Evolutionary conservation across 225 moss, liverwort and hornwort genomes (phyloP), one percentile per base, ranked within the genome.

Genomic region (Pseudoscleropodium purum): DNA sequence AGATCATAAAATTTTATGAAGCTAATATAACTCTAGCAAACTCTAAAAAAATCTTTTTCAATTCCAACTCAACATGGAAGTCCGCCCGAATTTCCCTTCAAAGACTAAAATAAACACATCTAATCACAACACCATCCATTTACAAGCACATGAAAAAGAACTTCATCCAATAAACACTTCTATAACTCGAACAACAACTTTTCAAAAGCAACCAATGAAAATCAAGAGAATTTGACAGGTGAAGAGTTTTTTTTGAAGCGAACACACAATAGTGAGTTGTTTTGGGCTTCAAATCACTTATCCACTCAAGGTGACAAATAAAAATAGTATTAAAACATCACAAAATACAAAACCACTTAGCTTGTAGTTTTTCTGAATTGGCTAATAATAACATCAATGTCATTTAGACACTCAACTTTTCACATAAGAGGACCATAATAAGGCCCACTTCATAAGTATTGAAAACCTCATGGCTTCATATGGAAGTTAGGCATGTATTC

Each of bases 181-280:
- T 0, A 47, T 6, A 6, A 75, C 2, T 17, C 29, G 31, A 47
- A 47, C 18, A 75, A 39, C 5, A 41, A 72, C 8, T 25, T 39
- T 41, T 15, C 2, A 72, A 41, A 39, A 70, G 0, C 25, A 25
- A 25, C 25, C 25, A 70, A 17, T 11, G 0, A 45, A 2, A 74
- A 0, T 1, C 17, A 9, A 29, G 3, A 43, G 0, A 51, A 51
- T 51, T 51, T 12, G 51, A 10, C 13, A 12, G 13, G 13, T 13
- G 5, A n/a, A 0, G 10, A 27, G 12, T 24, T 39, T 6, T 15
- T n/a, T 10, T 2, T 70, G 4, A 68, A 51, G n/a, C 4, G 15
- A 26, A 0, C 3, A 43, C 6, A 13, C 3, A 43, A 45, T 5
- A 10, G 0, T 30, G 2, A 47, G 6, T 5, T 7, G 0, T 24